These are phyloP conservation scores for Metschnikowia rubicola DNA, from an alignment of 805 yeast species.

Conservation along the genomic window DNA sequence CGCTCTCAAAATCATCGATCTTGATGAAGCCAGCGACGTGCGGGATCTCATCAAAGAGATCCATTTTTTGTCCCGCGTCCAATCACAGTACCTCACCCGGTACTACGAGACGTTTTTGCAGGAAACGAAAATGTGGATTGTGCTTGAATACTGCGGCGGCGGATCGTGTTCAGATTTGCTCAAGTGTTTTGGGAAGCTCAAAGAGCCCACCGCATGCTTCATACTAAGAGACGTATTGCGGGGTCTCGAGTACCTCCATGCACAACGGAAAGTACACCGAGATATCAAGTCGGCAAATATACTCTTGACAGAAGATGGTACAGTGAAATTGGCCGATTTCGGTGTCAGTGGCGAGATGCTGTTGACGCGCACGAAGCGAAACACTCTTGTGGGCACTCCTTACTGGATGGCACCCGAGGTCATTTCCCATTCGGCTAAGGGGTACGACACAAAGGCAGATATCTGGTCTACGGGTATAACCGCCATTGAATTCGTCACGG, in stretches of 20 bases:
- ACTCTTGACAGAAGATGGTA: slow-evolving; percentile 63
- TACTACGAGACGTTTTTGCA: slow-evolving; percentile 57
- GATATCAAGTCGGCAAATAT: slow-evolving; percentile 91
- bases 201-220: slow-evolving; percentile 47
- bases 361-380: slow-evolving; percentile 45
- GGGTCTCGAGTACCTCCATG: slow-evolving; percentile 77
- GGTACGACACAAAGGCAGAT: slow-evolving; percentile 84
- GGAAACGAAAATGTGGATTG: slow-evolving; percentile 76
- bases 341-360: slow-evolving; percentile 88
- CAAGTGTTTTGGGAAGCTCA: slow-evolving; percentile 48
- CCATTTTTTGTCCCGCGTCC: slow-evolving; percentile 45
- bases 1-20: slow-evolving; percentile 83
- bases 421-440: slow-evolving; percentile 46
- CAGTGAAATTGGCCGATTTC: slow-evolving; percentile 83
- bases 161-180: slow-evolving; percentile 84
- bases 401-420: slow-evolving; percentile 99
- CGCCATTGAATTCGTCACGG: slow-evolving; percentile 77
- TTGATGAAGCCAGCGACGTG: slow-evolving; percentile 74
- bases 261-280: slow-evolving; percentile 74
- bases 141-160: slow-evolving; percentile 94
- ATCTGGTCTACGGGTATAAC: slow-evolving; percentile 97
- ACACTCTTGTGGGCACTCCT: slow-evolving; percentile 92
- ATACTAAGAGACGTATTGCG: slow-evolving; percentile 60
- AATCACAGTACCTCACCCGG: slow-evolving; percentile 56
- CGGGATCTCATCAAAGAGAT: slow-evolving; percentile 73